Evolutionary conservation across 176 grass and related monocot genomes (phyloP).

Genomic region (Phoenix dactylifera): DNA sequence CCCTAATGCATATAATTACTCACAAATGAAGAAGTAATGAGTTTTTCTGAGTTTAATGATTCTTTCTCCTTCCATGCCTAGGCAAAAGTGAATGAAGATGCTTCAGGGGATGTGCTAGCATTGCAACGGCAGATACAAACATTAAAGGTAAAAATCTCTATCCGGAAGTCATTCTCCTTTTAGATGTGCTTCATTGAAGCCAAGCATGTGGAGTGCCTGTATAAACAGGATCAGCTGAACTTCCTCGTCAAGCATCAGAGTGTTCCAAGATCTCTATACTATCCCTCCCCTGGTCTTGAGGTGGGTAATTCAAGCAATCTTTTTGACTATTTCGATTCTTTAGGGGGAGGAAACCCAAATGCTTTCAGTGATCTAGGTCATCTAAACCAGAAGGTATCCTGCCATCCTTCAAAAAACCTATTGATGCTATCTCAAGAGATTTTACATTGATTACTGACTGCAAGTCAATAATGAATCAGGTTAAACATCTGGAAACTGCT

Average conservation of each 20-base stretch:
- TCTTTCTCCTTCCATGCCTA: constrained; percentile 29
- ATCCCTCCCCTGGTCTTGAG: constrained; percentile 30
- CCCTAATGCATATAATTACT: background rate
- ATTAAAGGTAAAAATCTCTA: constrained; percentile 45
- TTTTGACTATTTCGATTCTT: constrained; percentile 30
- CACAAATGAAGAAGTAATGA: background rate
- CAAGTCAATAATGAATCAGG: constrained; percentile 29
- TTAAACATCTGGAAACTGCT: constrained; percentile 58
- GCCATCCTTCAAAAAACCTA: no score
- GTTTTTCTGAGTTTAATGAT: background rate
- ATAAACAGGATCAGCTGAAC: constrained; percentile 47
- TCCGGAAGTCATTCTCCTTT: constrained; percentile 1
- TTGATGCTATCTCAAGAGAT: no score
- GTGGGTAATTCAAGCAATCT: constrained; percentile 34
- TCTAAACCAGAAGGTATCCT: constrained; percentile 48
- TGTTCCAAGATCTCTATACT: constrained; percentile 21
- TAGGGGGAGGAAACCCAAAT: constrained; percentile 25
- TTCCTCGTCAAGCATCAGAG: constrained; percentile 52
- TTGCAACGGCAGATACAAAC: constrained; percentile 79
- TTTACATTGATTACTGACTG: constrained; percentile 1
- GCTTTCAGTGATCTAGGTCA: constrained; percentile 32
- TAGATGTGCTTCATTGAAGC: background rate
- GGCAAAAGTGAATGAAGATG: constrained; percentile 95
- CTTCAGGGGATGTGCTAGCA: constrained; percentile 76
- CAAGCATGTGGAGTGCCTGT: background rate